Percentiles rank a stretch among this genome's conserved stretches.
Conservation (phyloP, 2,329 filamentous ascomycete genomes). For the Elsinoe batatas region DNA sequence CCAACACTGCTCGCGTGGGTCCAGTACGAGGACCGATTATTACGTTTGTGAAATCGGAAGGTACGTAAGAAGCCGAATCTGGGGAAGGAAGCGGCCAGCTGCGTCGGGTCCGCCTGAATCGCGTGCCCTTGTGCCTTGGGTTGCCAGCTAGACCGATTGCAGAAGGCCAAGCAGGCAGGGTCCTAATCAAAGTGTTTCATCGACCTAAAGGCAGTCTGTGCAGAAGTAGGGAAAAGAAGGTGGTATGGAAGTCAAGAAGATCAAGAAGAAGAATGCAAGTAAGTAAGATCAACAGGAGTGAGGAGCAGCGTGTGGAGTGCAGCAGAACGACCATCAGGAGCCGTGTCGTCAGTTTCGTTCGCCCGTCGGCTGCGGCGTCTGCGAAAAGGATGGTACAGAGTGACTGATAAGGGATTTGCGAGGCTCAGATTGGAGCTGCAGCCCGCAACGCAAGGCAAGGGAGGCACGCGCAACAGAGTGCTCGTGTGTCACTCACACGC, state of each 20-base stretch:
- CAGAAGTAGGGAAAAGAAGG: slow-evolving; percentile 1
- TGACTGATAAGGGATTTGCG: slow-evolving; percentile 5
- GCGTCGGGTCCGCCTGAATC: not conserved
- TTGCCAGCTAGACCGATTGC: not conserved
- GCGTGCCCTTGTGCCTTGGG: not conserved
- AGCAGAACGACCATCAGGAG: not conserved
- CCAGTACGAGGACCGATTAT: slow-evolving; percentile 1
- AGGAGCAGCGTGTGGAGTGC: slow-evolving; percentile 6
- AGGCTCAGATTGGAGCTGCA: no score
- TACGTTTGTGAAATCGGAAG: slow-evolving; percentile 11
- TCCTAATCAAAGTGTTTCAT: slow-evolving; percentile 11
- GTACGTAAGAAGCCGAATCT: slow-evolving; percentile 12
- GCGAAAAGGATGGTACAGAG: not conserved
- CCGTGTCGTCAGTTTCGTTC: not conserved
- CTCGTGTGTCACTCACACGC: not conserved
- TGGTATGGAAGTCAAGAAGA: not conserved
- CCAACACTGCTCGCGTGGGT: not conserved
- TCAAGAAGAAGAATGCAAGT: not conserved
- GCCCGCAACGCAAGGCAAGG: not conserved
- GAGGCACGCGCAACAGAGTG: not conserved
- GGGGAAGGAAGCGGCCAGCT: slow-evolving; percentile 2
- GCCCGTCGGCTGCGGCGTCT: not conserved
- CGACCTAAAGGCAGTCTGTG: slow-evolving; percentile 6
- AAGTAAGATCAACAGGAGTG: not conserved
- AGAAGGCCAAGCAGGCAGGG: slow-evolving; percentile 11